Percentiles rank a stretch among this genome's conserved stretches.
Evolutionary conservation across 2,329 filamentous ascomycete genomes (phyloP).

Genomic region (Amylocarpus encephaloides): DNA sequence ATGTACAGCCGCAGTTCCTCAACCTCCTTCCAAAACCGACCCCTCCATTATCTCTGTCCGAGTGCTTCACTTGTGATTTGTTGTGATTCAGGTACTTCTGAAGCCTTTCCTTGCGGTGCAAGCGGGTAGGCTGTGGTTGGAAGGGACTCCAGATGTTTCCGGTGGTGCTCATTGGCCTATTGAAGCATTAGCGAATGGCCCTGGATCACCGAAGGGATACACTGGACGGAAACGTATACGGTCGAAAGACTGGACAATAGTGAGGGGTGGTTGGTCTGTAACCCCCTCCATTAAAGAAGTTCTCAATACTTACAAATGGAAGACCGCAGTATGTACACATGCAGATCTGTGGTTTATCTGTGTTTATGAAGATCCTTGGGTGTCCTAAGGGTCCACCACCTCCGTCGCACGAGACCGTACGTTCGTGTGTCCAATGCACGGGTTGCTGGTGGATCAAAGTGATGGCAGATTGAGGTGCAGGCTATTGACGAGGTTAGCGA

Average conservation of each 20-base stretch:
- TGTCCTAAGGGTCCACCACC: conserved; percentile 87
- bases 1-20: too few relatives aligned
- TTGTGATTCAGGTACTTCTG: conserved; percentile 52
- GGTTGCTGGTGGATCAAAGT: conserved; percentile 94
- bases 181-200: conserved; percentile 10
- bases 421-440: conserved; percentile 82
- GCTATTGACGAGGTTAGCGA: conserved; percentile 47
- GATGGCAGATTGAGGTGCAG: conserved; percentile 82
- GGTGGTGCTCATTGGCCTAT: conserved; percentile 86
- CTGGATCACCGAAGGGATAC: not conserved
- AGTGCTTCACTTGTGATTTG: conserved; percentile 51
- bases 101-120: conserved; percentile 50
- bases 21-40: not conserved
- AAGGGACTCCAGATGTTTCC: conserved; percentile 75
- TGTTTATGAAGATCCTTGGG: conserved; percentile 93
- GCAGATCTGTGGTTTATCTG: conserved; percentile 91
- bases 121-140: conserved; percentile 79
- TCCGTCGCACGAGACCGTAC: conserved; percentile 80
- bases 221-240: not conserved
- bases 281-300: not conserved
- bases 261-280: not conserved
- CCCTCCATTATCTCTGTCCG: conserved; percentile 48
- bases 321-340: conserved; percentile 88
- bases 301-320: conserved; percentile 66
- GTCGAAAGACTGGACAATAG: conserved; percentile 7